phyloP scores from a whole-genome alignment of 2,329 filamentous ascomycete genomes.

The Tolypocladium album region DNA sequence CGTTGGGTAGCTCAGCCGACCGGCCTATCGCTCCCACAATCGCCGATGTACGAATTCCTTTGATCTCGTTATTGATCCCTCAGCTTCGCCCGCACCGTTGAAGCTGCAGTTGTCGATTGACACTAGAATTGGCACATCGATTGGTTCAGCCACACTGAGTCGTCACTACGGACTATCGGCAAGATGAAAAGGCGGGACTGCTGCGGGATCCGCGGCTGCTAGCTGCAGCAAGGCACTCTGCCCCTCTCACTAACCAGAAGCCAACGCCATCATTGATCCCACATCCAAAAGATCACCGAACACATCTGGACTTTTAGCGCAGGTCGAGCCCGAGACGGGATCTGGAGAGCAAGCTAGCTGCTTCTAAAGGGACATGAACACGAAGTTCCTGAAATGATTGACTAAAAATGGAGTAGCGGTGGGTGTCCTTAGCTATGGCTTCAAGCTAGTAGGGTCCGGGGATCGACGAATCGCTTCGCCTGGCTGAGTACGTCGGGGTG shows the following conservation, averaged over 20 bases:
- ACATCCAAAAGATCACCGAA: too few relatives aligned
- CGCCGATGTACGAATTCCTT: not conserved
- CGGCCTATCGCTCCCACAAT: not conserved
- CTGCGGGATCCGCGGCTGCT: not conserved
- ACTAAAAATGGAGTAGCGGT: not conserved
- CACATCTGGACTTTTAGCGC: not conserved
- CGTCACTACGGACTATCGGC: not conserved
- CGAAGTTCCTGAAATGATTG: not conserved
- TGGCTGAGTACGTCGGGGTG: not conserved
- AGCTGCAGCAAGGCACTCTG: not conserved
- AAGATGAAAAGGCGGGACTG: not conserved
- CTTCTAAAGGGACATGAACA: not conserved
- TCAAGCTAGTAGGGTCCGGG: not conserved
- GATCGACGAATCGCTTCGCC: not conserved
- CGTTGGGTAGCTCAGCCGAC: not conserved
- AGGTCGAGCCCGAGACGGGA: too few relatives aligned
- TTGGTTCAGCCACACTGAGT: not conserved
- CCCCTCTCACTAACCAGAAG: too few relatives aligned
- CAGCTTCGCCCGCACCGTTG: too few relatives aligned
- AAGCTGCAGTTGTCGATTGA: not conserved
- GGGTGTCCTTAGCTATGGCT: not conserved
- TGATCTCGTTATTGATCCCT: too few relatives aligned
- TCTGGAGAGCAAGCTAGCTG: not conserved
- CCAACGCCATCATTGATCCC: too few relatives aligned
- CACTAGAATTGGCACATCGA: not conserved